Evolutionary conservation across 2,329 filamentous ascomycete species (phyloP).

Genomic region (Orbilia ellipsospora): DNA sequence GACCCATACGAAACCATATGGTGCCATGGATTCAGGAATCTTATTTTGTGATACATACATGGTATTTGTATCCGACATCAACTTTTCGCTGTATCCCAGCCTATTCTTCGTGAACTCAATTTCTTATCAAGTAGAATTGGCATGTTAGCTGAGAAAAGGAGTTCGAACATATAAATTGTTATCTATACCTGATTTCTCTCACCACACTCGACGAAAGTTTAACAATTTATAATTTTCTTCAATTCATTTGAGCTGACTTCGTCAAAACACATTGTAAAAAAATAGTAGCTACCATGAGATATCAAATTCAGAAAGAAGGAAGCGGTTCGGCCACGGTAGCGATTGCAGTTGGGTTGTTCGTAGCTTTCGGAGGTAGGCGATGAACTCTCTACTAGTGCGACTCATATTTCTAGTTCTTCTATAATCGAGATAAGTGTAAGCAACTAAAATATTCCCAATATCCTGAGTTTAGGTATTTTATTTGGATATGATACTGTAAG

Average conservation of each 20-base stretch:
- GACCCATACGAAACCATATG: too few relatives aligned
- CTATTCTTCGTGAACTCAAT: too few relatives aligned
- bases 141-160: too few relatives aligned
- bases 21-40: too few relatives aligned
- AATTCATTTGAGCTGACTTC: background rate
- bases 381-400: slow-evolving; percentile 60
- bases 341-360: slow-evolving; percentile 74
- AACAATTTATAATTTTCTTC: too few relatives aligned
- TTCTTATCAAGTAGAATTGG: too few relatives aligned
- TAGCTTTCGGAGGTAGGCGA: slow-evolving; percentile 71
- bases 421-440: background rate
- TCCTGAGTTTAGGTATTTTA: slow-evolving; percentile 60
- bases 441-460: background rate
- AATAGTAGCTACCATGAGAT: slow-evolving; percentile 2
- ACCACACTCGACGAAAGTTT: too few relatives aligned
- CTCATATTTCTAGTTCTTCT: background rate
- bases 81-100: too few relatives aligned
- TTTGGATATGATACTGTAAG: slow-evolving; percentile 39
- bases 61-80: too few relatives aligned
- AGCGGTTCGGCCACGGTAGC: slow-evolving; percentile 24
- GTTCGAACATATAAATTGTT: too few relatives aligned
- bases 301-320: slow-evolving; percentile 27
- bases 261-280: background rate
- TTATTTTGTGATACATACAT: too few relatives aligned
- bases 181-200: too few relatives aligned